These are phyloP conservation scores for Biscogniauxia mediterranea DNA, from an alignment of 2,329 filamentous ascomycete genomes.

Conservation along the genomic window DNA sequence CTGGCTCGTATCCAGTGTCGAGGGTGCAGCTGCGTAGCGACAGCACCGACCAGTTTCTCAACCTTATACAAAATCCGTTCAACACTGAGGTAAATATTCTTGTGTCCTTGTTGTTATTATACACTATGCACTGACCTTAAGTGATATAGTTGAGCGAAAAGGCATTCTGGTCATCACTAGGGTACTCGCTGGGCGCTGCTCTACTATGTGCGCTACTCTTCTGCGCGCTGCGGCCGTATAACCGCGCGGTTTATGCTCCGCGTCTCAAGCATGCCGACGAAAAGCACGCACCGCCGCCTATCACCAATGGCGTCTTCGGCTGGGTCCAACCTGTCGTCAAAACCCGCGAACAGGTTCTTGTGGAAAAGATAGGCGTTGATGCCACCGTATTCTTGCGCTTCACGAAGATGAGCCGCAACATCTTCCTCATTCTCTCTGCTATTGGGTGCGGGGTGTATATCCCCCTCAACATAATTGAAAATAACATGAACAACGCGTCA, in stretches of 20 bases:
- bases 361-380: conserved; percentile 81
- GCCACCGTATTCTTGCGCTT: conserved; percentile 86
- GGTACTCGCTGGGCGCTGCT: conserved; percentile 73
- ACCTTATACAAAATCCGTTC: conserved; percentile 50
- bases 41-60: conserved; percentile 40
- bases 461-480: conserved; percentile 67
- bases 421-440: conserved; percentile 71
- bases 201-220: conserved; percentile 72
- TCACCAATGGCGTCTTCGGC: conserved; percentile 78
- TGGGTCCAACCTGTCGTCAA: conserved; percentile 79
- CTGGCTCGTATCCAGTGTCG: background rate
- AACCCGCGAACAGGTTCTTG: conserved; percentile 73
- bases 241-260: conserved; percentile 75
- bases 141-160: conserved; percentile 39
- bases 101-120: background rate
- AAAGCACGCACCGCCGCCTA: conserved; percentile 65
- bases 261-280: conserved; percentile 77
- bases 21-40: conserved; percentile 5
- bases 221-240: conserved; percentile 83
- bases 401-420: conserved; percentile 83
- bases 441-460: conserved; percentile 75
- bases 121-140: background rate
- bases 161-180: conserved; percentile 74
- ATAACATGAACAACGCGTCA: conserved; percentile 28
- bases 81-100: conserved; percentile 37